These are phyloP conservation scores for Platanthera zijinensis DNA, from an alignment of 106 monocot genomes.

Conservation along the genomic window DNA sequence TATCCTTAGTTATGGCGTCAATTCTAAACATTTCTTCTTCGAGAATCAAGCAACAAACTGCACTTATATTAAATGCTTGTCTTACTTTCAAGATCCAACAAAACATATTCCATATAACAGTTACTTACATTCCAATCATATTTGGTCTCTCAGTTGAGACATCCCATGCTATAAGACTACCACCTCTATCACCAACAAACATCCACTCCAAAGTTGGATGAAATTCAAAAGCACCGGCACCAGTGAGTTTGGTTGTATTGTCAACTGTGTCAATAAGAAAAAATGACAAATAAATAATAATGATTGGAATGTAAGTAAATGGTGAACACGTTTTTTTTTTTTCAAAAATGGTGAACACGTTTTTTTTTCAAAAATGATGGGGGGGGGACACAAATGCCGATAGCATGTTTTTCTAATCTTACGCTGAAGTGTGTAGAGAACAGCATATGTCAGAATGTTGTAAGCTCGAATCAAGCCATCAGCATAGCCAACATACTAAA, in stretches of 20 bases:
- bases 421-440: conserved; percentile 90
- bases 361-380: background rate
- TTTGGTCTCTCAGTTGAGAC: conserved; percentile 92
- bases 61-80: background rate
- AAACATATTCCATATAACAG: background rate
- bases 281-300: background rate
- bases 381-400: background rate
- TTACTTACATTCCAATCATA: conserved; percentile 95
- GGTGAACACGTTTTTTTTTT: background rate
- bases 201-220: conserved; percentile 98
- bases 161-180: conserved; percentile 95
- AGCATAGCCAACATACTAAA: conserved; percentile 91
- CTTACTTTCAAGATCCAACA: background rate
- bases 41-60: background rate
- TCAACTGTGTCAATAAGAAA: conserved; percentile 54
- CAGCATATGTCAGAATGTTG: conserved; percentile 96
- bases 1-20: too few relatives aligned
- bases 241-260: conserved; percentile 87
- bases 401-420: conserved; percentile 21
- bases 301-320: background rate
- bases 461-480: conserved; percentile 98
- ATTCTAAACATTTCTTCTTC: background rate
- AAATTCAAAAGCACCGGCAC: conserved; percentile 91
- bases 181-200: conserved; percentile 88
- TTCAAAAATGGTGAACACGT: too few relatives aligned